These are phyloP conservation scores for Ceratonia siliqua DNA, from an alignment of 306 rosid genomes.

Conservation along the genomic window DNA sequence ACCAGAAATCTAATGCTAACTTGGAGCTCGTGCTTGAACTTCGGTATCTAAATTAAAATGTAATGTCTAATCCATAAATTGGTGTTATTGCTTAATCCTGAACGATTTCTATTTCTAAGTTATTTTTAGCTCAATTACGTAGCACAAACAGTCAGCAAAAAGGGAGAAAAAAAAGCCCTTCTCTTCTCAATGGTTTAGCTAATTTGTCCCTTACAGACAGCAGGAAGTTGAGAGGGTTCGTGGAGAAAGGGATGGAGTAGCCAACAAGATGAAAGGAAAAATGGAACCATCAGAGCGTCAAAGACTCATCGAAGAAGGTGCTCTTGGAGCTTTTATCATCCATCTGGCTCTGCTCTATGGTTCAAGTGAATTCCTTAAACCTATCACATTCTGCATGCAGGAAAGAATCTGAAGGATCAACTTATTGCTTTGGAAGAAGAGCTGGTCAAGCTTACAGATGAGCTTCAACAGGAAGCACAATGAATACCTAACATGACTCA, in stretches of 20 bases:
- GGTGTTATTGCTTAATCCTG: not conserved
- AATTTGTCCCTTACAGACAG: constrained; percentile 76
- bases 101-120: not conserved
- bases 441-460: constrained; percentile 69
- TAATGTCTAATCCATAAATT: not conserved
- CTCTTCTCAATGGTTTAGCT: constrained; percentile 59
- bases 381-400: constrained; percentile 39
- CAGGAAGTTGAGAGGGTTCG: constrained; percentile 99
- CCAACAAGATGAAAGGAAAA: constrained; percentile 95
- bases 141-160: not conserved
- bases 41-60: not conserved
- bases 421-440: constrained; percentile 81
- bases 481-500: constrained; percentile 87
- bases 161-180: not conserved
- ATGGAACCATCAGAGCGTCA: constrained; percentile 78
- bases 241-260: constrained; percentile 83
- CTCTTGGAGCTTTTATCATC: constrained; percentile 21
- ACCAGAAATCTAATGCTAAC: constrained; percentile 76
- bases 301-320: constrained; percentile 85
- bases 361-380: constrained; percentile 20
- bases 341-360: not conserved
- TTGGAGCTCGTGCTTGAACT: constrained; percentile 77
- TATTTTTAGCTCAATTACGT: constrained; percentile 9
- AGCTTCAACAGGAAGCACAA: constrained; percentile 90
- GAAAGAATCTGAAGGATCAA: constrained; percentile 88